Evolutionary conservation across 108 stramenopile genomes (phyloP).

Genomic region (Cyclotella atomus): DNA sequence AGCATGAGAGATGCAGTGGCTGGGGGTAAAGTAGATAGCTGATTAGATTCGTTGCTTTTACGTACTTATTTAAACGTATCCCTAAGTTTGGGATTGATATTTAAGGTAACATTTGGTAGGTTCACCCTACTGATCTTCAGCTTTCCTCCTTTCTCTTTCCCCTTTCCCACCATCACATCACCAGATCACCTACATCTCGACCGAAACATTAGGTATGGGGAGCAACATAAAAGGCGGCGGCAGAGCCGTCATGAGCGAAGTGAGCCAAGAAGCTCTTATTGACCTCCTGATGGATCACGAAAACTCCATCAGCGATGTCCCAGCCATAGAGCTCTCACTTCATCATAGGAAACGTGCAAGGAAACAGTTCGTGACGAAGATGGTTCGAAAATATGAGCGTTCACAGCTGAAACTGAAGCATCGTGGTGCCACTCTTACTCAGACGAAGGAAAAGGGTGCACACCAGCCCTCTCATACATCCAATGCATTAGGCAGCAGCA

Average conservation of each 20-base stretch:
- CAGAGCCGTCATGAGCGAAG: constrained; percentile 50
- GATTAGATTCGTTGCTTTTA: no score
- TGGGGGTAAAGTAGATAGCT: no score
- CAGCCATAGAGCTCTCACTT: constrained; percentile 10
- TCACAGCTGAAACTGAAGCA: constrained; percentile 12
- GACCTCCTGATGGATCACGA: constrained; percentile 43
- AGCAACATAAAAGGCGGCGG: constrained; percentile 69
- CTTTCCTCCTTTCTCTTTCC: no score
- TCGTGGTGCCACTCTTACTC: background rate
- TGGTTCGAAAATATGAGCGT: constrained; percentile 43
- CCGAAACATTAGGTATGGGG: background rate
- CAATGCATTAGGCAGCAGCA: background rate
- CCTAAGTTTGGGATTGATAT: no score
- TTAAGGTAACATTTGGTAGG: no score
- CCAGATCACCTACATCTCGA: no score
- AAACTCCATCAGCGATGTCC: constrained; percentile 11
- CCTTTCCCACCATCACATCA: no score
- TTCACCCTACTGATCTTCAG: no score
- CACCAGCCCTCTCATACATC: background rate
- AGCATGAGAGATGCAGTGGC: no score
- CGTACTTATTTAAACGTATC: no score
- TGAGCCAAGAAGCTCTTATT: constrained; percentile 48
- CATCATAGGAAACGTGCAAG: constrained; percentile 41
- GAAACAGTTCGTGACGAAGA: constrained; percentile 42
- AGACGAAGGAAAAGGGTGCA: background rate